Evolutionary conservation across 148 eudicot genomes (phyloP), one percentile per base, ranked within the genome.

Genomic region (Suaeda aralocaspica): DNA sequence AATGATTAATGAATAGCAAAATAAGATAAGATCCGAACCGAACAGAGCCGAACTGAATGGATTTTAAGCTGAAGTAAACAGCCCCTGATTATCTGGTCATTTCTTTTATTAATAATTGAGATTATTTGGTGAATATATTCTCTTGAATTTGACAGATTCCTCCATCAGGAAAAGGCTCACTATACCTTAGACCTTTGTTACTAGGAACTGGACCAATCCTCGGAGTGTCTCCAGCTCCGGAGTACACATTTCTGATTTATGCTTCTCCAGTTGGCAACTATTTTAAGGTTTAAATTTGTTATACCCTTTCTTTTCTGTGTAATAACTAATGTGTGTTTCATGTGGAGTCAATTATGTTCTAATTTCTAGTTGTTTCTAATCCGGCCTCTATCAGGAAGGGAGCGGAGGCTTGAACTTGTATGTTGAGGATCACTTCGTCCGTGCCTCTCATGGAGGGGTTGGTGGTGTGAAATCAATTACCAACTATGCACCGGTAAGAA

Each of bases 391-490:
- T 58, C 76, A 90, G 98, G 92, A 84, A 59, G 91, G 93, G 30
- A 78, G 76, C 8, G 76, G 86, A 31, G 80, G 90, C 65, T 74
- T 90, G 81, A 90, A 82, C 79, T 77, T 92, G 65, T 85, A 81
- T 31, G 80, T 92, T 19, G 91, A 92, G 74, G 87, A 86, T n/a
- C 87, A 89, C 59, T 88, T 52, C 66, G 86, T 83, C 53, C 93
- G 98, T 30, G 88, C 93, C 56, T 59, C 86, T 49, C 88, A 79
- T 69, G 98, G 98, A 55, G 98, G 98, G 9, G 85, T 74, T 39
- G 98, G 98, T 72, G 96, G 92, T 33, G 84, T 92, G 58, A 92
- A 92, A 76, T 70, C 89, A 31, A 86, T 92, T 52, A 79, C 88
- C 25, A 92, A 92, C 68, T 92, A 92, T 69, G 86, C 79, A 14